Conservation (phyloP, 192 early-diverging fungal genomes). For the Phlyctochytrium arcticum region DNA sequence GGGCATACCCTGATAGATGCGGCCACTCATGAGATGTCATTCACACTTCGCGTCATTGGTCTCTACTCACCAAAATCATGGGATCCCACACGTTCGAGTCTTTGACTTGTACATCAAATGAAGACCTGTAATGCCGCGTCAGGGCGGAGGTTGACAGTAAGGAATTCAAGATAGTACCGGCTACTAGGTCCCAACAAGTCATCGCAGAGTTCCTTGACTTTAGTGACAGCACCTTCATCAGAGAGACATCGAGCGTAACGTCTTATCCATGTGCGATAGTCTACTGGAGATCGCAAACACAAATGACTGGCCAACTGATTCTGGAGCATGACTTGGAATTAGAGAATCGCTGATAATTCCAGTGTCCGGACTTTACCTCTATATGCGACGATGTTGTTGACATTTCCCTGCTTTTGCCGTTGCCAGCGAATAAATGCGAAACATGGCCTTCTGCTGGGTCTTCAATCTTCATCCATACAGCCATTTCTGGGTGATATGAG, state of each 20-base stretch:
- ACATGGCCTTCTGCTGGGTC: conserved; percentile 31
- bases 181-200: conserved; percentile 53
- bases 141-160: too few species aligned
- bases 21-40: too few species aligned
- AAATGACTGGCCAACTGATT: conserved; percentile 17
- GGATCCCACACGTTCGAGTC: conserved; percentile 26
- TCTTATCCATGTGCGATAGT: conserved; percentile 57
- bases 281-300: conserved; percentile 49
- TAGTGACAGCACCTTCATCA: conserved; percentile 55
- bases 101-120: too few species aligned
- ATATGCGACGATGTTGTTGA: conserved; percentile 3
- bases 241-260: conserved; percentile 65
- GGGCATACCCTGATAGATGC: conserved; percentile 39
- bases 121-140: too few species aligned
- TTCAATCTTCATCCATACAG: conserved; percentile 62
- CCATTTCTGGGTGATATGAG: conserved; percentile 62
- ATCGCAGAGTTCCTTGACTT: conserved; percentile 66
- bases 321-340: neutral
- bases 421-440: neutral
- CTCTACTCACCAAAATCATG: conserved; percentile 16
- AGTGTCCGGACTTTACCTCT: neutral
- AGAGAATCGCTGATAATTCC: neutral
- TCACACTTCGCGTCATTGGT: too few species aligned
- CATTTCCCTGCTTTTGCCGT: too few species aligned
- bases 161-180: too few species aligned